These are phyloP conservation scores for Agastache rugosa DNA, from an alignment of 257 asterid species.

Conservation along the genomic window DNA sequence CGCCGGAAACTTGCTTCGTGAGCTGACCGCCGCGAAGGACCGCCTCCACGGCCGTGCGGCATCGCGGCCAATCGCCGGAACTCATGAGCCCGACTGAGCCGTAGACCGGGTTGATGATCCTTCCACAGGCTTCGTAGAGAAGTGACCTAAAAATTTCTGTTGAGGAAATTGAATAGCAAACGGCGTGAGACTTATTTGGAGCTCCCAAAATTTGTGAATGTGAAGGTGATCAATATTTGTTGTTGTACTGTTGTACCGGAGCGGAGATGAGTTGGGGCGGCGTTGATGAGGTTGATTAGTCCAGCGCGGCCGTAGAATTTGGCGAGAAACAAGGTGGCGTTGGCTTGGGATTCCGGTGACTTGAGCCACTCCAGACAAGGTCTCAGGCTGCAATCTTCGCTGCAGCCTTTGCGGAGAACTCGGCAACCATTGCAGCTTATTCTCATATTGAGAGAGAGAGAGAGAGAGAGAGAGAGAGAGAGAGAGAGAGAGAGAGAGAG, in stretches of 20 bases:
- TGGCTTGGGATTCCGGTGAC: slow-evolving; percentile 51
- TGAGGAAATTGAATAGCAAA: background rate
- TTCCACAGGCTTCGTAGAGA: slow-evolving; percentile 55
- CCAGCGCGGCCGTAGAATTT: slow-evolving; percentile 63
- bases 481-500: background rate
- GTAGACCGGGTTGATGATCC: slow-evolving; percentile 49
- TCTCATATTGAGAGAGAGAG: slow-evolving; percentile 26
- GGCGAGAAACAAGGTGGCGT: slow-evolving; percentile 59
- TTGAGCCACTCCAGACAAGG: slow-evolving; percentile 50
- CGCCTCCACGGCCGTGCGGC: slow-evolving; percentile 49
- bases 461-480: slow-evolving; percentile 24
- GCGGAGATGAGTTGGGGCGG: slow-evolving; percentile 42
- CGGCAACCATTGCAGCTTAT: slow-evolving; percentile 66
- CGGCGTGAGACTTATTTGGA: background rate
- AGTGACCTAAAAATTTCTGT: slow-evolving; percentile 52
- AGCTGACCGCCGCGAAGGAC: slow-evolving; percentile 49
- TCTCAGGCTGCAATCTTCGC: slow-evolving; percentile 40
- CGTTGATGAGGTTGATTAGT: slow-evolving; percentile 49
- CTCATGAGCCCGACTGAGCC: slow-evolving; percentile 50
- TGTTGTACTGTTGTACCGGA: slow-evolving; percentile 33
- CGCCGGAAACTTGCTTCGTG: background rate
- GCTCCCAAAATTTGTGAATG: background rate
- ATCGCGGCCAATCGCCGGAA: slow-evolving; percentile 48
- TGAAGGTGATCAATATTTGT: background rate
- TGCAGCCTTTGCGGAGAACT: slow-evolving; percentile 59